Conservation (phyloP, 257 asterid genomes). For the Handroanthus guayacan region DNA sequence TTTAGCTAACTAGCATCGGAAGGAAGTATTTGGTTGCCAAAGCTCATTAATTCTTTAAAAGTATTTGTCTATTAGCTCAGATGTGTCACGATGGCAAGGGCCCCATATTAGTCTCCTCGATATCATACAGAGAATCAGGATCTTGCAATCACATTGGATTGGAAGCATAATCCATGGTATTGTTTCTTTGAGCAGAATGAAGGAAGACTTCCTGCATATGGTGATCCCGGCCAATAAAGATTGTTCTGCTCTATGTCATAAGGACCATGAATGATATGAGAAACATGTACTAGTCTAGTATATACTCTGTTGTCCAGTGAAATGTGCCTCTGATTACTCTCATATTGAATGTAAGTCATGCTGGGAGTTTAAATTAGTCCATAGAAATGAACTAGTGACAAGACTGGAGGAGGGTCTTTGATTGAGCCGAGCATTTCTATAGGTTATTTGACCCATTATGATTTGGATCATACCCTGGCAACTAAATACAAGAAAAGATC, state of each 20-base stretch:
- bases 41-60: background rate
- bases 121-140: background rate
- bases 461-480: background rate
- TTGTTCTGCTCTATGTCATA: background rate
- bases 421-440: background rate
- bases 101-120: slow-evolving; percentile 5
- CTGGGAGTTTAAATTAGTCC: background rate
- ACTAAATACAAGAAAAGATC: background rate
- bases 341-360: background rate
- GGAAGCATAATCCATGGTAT: background rate
- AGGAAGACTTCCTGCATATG: background rate
- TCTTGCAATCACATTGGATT: background rate
- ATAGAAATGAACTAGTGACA: background rate
- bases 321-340: background rate
- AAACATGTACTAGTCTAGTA: background rate
- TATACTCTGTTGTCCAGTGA: background rate
- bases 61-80: background rate
- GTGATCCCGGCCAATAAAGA: background rate
- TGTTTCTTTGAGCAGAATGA: background rate
- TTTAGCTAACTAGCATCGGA: background rate
- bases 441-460: background rate
- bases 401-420: background rate
- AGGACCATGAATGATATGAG: background rate
- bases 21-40: background rate
- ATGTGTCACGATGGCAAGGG: background rate